Evolutionary conservation across 352 stramenopile genomes (phyloP), one percentile per base, ranked within the genome.

Genomic region (Bremia lactucae): DNA sequence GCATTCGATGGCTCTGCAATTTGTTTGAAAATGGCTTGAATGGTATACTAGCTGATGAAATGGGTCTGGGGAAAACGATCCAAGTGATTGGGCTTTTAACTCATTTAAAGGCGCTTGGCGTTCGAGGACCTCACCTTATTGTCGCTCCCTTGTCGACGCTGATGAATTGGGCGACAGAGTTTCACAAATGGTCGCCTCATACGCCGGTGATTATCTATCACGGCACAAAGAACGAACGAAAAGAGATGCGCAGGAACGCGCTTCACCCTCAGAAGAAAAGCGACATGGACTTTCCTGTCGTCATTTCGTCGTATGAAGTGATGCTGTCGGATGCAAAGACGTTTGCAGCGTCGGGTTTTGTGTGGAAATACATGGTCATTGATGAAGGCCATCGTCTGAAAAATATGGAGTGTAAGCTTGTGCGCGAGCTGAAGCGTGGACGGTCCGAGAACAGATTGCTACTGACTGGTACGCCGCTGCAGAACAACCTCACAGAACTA

Each of bases 201-300:
- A 88, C 99, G 36, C 97, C 98, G 26, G 90, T 82, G 6, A 72
- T 98, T 21, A 83, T 99, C 3, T 99, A 99, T 60, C 95, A 99
- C 63, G 97, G 97, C 14, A 90, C 60, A 0, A 68, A 59, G 6
- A 36, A 62, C 9, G 52, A 63, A 7, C 81, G 81, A 7, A 62
- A 55, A 9, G 37, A 54, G 8, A 64, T 89, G 34, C 72, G 70
- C 14, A 55, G 59, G 22, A 51, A 60, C n/a, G 42, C 70, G 43
- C 61, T 91, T 8, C 65, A 71, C 23, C 60, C 65, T 34, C 61
- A 61, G 33, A 78, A 62, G 29, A 71, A 68, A 39, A 58, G 67
- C 24, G 64, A 88, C 24, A 33, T 53, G 5, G 65, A 92, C 36
- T 92, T 92, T 45, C 79, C 80, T 0, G 78, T 94, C 2, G 62